Evolutionary conservation across 1,139 yeast genomes (phyloP).

Genomic region (Kodamaea ohmeri): DNA sequence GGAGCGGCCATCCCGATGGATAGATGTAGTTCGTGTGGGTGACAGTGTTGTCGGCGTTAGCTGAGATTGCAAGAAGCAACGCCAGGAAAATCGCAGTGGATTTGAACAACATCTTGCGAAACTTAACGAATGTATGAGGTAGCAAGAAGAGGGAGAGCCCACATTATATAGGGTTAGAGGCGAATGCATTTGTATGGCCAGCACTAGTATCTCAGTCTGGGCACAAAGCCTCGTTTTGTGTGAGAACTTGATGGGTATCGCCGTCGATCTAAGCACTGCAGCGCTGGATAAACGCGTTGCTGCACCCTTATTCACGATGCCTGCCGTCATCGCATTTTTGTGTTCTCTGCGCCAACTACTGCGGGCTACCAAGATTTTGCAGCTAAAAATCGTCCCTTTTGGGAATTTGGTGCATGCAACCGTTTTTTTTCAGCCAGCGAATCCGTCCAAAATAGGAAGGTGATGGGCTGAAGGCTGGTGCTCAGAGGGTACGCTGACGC

Average conservation of each 20-base stretch:
- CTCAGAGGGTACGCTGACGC: neutral
- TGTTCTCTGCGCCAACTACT: neutral
- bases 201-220: no score
- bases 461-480: slow-evolving; percentile 1
- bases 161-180: neutral
- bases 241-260: neutral
- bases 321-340: neutral
- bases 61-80: slow-evolving; percentile 12
- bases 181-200: no score
- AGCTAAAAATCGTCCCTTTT: slow-evolving; percentile 1
- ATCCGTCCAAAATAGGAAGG: slow-evolving; percentile 1
- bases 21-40: slow-evolving; percentile 34
- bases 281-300: neutral
- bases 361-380: no score
- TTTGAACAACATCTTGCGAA: slow-evolving; percentile 15
- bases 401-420: neutral
- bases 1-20: slow-evolving; percentile 27
- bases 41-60: slow-evolving; percentile 19
- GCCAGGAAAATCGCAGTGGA: slow-evolving; percentile 15
- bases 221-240: neutral
- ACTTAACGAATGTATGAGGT: neutral
- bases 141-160: neutral
- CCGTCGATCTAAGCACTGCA: neutral
- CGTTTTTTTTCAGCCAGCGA: slow-evolving; percentile 4
- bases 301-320: neutral